phyloP scores from a whole-genome alignment of 805 yeast species.

The Zygotorulaspora chibaensis region DNA sequence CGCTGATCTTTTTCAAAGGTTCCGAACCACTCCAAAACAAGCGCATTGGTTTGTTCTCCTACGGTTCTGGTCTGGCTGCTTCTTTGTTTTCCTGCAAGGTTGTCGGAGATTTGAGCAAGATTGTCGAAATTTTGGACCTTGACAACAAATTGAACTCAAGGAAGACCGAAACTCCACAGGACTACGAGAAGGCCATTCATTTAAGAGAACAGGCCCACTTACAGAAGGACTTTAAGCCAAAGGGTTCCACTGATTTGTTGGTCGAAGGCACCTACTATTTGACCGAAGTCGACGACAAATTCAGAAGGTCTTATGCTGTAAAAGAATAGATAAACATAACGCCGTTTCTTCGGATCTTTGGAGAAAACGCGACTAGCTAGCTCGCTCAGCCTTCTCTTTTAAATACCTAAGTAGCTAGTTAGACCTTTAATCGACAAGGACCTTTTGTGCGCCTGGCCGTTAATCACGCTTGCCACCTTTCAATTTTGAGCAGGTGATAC shows the following conservation, averaged over 20 bases:
- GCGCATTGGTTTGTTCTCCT: constrained; percentile 89
- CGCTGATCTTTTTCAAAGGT: constrained; percentile 72
- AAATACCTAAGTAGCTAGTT: too few species aligned
- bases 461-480: too few species aligned
- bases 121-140: constrained; percentile 62
- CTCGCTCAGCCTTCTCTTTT: too few species aligned
- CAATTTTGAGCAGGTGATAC: too few species aligned
- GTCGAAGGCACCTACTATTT: constrained; percentile 79
- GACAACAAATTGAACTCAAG: constrained; percentile 65
- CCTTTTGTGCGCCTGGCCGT: too few species aligned
- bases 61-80: constrained; percentile 97
- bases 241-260: constrained; percentile 70
- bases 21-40: constrained; percentile 70
- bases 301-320: constrained; percentile 73
- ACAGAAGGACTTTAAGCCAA: constrained; percentile 73
- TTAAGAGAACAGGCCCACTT: constrained; percentile 88
- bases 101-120: constrained; percentile 71
- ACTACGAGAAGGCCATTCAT: constrained; percentile 74
- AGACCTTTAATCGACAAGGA: too few species aligned
- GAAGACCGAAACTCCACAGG: constrained; percentile 62
- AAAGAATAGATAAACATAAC: constrained; percentile 51
- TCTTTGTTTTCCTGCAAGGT: constrained; percentile 77
- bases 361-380: too few species aligned
- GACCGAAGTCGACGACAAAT: constrained; percentile 78
- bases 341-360: too few species aligned